Evolutionary conservation across 2,329 filamentous ascomycete genomes (phyloP), one percentile per base, ranked within the genome.

Genomic region (Colletotrichum liriopes): DNA sequence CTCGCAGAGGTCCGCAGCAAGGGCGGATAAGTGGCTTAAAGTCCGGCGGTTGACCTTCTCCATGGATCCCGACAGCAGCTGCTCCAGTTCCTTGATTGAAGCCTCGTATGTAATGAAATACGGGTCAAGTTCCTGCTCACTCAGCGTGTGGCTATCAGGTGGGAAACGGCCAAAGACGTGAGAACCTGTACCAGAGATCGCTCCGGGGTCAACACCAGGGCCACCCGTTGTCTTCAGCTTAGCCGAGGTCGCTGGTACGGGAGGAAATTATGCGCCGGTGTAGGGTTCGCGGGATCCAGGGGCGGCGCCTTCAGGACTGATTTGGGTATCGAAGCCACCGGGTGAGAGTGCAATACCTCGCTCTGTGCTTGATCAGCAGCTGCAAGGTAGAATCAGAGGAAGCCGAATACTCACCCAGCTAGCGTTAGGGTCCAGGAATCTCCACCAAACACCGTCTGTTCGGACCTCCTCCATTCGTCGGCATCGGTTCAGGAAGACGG

Each of bases 371-470:
- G 61, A 73, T 85, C 74, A 84, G 79, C 49, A 37, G 47, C n/a
- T 43, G 2, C 1, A 16, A 65, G 11, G 16, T 35, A 61, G 11
- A 26, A 66, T 41, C 35, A 32, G 37, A 32, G 32, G 18, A 26
- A 9, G 49, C 47, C 16, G 16, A 5, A 43, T 11, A 18, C 84
- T 45, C 90, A 98, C 95, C 96, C 96, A 99, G 89, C 96, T 98
- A 32, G 96, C 95, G 81, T 99, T 98, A 14, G 97, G 96, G 80
- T 99, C 96, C 43, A 99, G 87, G 79, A 99, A 99, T 76, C 95
- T 93, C 95, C 96, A 98, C 91, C 95, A 98, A 35, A 99, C 95
- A 3, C 96, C 96, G 79, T 99, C 96, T 72, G 95, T 93, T 65
- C 94, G 89, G 37, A 99, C 92, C 70, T 96, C 92, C 77, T 96